A percentile compares a stretch with the other conserved stretches of the same genome.
Evolutionary conservation across 2,329 filamentous ascomycete species (phyloP).

Genomic region (Colletotrichum neosansevieriae): DNA sequence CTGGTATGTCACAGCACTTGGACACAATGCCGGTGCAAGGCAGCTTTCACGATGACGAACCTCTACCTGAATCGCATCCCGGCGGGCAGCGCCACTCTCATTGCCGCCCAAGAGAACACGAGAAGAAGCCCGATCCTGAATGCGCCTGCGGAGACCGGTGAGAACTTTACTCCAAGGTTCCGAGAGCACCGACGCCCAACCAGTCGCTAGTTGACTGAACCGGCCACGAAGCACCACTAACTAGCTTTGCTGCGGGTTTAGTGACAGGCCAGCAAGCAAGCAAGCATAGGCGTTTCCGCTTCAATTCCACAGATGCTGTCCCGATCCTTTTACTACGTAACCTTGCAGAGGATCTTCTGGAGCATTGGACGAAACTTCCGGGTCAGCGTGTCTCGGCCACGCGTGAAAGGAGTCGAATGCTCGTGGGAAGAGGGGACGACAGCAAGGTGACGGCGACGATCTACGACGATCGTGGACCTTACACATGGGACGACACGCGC

Average conservation of each 20-base stretch:
- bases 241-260: not conserved
- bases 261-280: not conserved
- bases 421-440: constrained; percentile 32
- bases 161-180: constrained; percentile 10
- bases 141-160: not conserved
- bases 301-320: not conserved
- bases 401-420: constrained; percentile 8
- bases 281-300: not conserved
- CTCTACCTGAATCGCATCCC: constrained; percentile 3
- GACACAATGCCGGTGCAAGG: not conserved
- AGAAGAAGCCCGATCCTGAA: not conserved
- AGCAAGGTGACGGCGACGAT: constrained; percentile 28
- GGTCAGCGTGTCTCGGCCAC: constrained; percentile 27
- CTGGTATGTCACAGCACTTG: not conserved
- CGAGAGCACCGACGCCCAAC: constrained; percentile 28
- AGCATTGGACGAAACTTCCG: constrained; percentile 29
- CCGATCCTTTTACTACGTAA: not conserved
- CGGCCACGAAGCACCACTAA: not conserved
- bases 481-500: constrained; percentile 31
- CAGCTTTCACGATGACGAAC: not conserved
- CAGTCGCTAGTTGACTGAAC: constrained; percentile 4
- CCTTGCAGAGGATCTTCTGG: constrained; percentile 7
- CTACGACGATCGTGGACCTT: constrained; percentile 19
- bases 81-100: not conserved
- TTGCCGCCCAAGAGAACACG: constrained; percentile 4